Conservation (phyloP, 2,329 filamentous ascomycete species). For the Thermochaetoides dissita region DNA sequence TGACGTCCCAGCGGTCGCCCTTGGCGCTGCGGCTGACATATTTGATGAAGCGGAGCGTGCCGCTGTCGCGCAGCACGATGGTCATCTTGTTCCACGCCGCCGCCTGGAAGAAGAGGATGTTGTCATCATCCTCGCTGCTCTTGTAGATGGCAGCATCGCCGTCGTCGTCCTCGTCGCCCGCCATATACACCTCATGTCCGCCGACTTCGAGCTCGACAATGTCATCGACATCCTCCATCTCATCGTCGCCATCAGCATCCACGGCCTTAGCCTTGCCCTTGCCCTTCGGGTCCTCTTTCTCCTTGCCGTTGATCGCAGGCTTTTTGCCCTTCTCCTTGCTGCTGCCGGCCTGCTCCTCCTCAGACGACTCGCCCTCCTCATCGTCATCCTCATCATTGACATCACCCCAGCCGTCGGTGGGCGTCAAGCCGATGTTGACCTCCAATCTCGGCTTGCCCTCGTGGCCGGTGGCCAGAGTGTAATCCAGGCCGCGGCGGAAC, state of each 20-base stretch:
- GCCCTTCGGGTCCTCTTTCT: constrained; percentile 21
- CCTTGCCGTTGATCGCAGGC: constrained; percentile 20
- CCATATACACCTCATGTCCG: constrained; percentile 87
- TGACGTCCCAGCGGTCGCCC: constrained; percentile 88
- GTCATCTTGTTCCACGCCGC: constrained; percentile 79
- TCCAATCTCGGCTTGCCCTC: constrained; percentile 67
- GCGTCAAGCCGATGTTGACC: constrained; percentile 75
- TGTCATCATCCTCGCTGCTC: constrained; percentile 60
- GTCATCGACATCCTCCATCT: constrained; percentile 16
- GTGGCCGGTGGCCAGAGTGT: constrained; percentile 82
- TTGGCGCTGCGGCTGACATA: constrained; percentile 73
- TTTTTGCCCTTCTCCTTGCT: constrained; percentile 20
- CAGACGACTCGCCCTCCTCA: constrained; percentile 17
- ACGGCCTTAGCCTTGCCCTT: constrained; percentile 22
- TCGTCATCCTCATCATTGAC: constrained; percentile 40
- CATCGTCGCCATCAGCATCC: constrained; percentile 19
- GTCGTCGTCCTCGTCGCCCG: constrained; percentile 57
- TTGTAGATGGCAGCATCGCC: constrained; percentile 75
- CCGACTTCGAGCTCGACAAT: constrained; percentile 43
- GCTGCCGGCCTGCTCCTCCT: constrained; percentile 8
- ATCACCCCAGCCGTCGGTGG: constrained; percentile 71
- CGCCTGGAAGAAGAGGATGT: constrained; percentile 49
- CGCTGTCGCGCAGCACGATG: constrained; percentile 76
- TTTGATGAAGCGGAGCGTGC: constrained; percentile 85
- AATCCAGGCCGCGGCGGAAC: constrained; percentile 78